Evolutionary conservation across 1,284 basidiomycete genomes (phyloP).

Genomic region (Rhodotorula sp.): DNA sequence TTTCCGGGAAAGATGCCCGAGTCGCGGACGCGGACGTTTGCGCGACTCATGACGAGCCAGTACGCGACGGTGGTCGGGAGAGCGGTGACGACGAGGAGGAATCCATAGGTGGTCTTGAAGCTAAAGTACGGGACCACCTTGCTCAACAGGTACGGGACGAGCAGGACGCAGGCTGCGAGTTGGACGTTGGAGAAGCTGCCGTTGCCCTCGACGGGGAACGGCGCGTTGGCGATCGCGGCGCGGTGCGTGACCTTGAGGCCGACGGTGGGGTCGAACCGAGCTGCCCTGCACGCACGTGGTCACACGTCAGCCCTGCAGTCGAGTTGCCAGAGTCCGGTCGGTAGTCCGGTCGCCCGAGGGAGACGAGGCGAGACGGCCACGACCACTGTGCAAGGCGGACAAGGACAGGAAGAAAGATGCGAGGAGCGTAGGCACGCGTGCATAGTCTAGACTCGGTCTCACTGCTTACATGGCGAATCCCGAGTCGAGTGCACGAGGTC

Average conservation of each 20-base stretch:
- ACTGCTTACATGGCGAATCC: too few relatives aligned
- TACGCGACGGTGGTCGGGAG: slow-evolving; percentile 78
- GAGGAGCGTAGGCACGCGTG: neutral
- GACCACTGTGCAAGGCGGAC: neutral
- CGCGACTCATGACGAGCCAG: slow-evolving; percentile 83
- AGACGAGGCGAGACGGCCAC: neutral
- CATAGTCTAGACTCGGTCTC: too few relatives aligned
- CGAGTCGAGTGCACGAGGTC: too few relatives aligned
- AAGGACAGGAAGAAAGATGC: too few relatives aligned
- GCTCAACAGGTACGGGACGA: slow-evolving; percentile 67
- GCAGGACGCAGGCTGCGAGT: slow-evolving; percentile 70
- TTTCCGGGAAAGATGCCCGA: slow-evolving; percentile 90
- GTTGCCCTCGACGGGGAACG: slow-evolving; percentile 77
- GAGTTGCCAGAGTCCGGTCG: too few relatives aligned
- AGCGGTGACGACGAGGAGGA: slow-evolving; percentile 71
- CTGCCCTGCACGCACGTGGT: neutral
- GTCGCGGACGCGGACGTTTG: slow-evolving; percentile 64
- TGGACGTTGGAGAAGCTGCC: slow-evolving; percentile 56
- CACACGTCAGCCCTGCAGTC: too few relatives aligned
- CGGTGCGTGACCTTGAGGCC: slow-evolving; percentile 37
- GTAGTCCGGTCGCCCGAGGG: neutral
- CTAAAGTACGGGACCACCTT: slow-evolving; percentile 69
- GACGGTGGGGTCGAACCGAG: slow-evolving; percentile 32
- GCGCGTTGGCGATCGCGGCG: slow-evolving; percentile 61
- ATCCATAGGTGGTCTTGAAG: slow-evolving; percentile 63